These are phyloP conservation scores for Marasmius oreades DNA, from an alignment of 1,284 basidiomycete species.

Conservation along the genomic window DNA sequence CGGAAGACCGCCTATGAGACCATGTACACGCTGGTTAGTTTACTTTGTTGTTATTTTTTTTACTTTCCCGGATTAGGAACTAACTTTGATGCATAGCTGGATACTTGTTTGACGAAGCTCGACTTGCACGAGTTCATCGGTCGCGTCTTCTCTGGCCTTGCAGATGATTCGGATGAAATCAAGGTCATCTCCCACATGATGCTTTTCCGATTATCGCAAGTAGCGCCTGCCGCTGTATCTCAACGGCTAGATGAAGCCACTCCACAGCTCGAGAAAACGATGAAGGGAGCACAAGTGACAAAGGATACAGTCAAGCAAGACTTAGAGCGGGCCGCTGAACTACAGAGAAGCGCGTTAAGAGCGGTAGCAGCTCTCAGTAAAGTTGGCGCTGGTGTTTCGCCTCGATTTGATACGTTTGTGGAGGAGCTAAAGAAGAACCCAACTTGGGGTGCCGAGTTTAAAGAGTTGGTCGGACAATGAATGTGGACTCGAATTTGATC, in stretches of 20 bases:
- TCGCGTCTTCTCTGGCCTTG: slow-evolving; percentile 79
- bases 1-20: slow-evolving; percentile 97
- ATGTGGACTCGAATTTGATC: background rate
- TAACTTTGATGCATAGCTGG: slow-evolving; percentile 51
- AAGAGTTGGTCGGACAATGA: slow-evolving; percentile 40
- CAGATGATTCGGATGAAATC: slow-evolving; percentile 93
- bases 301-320: slow-evolving; percentile 98
- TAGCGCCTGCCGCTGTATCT: slow-evolving; percentile 78
- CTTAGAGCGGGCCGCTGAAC: slow-evolving; percentile 87
- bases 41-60: background rate
- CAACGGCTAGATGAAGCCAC: slow-evolving; percentile 86
- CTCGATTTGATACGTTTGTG: slow-evolving; percentile 75
- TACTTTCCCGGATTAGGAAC: background rate
- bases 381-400: slow-evolving; percentile 59
- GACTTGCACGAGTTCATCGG: slow-evolving; percentile 84
- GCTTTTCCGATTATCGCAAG: slow-evolving; percentile 84
- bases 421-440: slow-evolving; percentile 61
- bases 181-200: slow-evolving; percentile 97
- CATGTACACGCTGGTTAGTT: slow-evolving; percentile 86
- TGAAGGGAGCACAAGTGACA: slow-evolving; percentile 88
- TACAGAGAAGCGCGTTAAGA: slow-evolving; percentile 85
- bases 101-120: slow-evolving; percentile 84
- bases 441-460: slow-evolving; percentile 66
- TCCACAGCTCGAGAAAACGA: slow-evolving; percentile 78
- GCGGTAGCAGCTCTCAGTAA: slow-evolving; percentile 85